Conservation (phyloP, 2,329 filamentous ascomycete genomes). For the Calonectria multiphialidica region DNA sequence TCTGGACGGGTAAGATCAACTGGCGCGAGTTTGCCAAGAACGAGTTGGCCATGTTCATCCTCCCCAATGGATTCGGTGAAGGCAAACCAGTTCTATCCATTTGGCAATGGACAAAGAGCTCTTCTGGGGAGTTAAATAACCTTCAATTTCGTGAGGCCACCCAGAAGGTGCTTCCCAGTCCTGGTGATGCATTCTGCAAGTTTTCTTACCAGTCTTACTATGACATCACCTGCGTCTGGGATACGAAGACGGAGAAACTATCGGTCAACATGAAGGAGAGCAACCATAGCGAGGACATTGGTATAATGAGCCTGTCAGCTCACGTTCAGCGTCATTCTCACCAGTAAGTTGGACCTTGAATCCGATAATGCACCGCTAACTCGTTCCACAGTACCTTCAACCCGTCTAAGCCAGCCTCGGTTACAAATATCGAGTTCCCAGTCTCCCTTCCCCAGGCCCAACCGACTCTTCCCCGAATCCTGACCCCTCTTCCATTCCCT, state of each 20-base stretch:
- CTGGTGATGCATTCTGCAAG: slow-evolving; percentile 6
- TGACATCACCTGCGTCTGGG: slow-evolving; percentile 27
- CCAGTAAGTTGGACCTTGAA: slow-evolving; percentile 17
- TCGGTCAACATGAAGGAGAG: slow-evolving; percentile 15
- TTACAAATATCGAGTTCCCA: slow-evolving; percentile 18
- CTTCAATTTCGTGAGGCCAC: slow-evolving; percentile 19
- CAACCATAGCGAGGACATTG: slow-evolving; percentile 14
- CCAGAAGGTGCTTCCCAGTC: background rate
- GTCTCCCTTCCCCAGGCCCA: slow-evolving; percentile 27
- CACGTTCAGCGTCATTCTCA: slow-evolving; percentile 22
- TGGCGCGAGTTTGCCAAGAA: slow-evolving; percentile 23
- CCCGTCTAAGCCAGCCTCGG: background rate
- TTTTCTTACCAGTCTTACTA: slow-evolving; percentile 30
- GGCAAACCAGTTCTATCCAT: slow-evolving; percentile 33
- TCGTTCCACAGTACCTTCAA: slow-evolving; percentile 13
- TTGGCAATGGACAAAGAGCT: slow-evolving; percentile 32
- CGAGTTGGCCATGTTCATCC: slow-evolving; percentile 34
- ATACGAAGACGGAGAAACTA: slow-evolving; percentile 22
- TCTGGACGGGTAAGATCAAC: slow-evolving; percentile 39
- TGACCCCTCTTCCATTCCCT: slow-evolving; percentile 26
- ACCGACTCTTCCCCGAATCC: slow-evolving; percentile 19
- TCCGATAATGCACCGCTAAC: background rate
- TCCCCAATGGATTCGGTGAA: slow-evolving; percentile 33
- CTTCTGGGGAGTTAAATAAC: slow-evolving; percentile 4
- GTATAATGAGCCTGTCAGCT: slow-evolving; percentile 16